Conservation (phyloP, 2,329 filamentous ascomycete genomes). For the Alternaria triticina region DNA sequence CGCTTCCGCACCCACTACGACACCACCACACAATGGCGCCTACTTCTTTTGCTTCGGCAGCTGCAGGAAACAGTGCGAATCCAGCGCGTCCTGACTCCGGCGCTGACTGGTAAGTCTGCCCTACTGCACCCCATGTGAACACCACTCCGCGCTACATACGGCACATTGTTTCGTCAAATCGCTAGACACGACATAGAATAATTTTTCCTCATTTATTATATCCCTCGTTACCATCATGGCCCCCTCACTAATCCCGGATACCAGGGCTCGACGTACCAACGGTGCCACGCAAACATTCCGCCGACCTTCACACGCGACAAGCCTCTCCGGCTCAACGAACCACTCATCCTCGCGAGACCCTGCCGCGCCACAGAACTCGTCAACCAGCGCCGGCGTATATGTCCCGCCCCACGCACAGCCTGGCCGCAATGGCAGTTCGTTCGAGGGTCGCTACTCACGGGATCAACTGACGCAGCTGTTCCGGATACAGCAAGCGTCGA, state of each 20-base stretch:
- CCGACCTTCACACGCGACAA: conserved; percentile 66
- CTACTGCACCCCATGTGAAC: conserved; percentile 10
- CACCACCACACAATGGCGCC: conserved; percentile 51
- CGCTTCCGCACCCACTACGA: conserved; percentile 21
- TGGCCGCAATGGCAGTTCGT: conserved; percentile 63
- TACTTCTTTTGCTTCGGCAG: conserved; percentile 59
- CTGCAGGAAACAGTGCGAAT: conserved; percentile 53
- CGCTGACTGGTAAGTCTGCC: conserved; percentile 55
- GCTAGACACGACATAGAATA: conserved; percentile 15
- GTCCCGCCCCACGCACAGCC: conserved; percentile 67
- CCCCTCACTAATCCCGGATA: background rate
- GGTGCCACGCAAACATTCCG: conserved; percentile 72
- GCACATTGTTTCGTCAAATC: conserved; percentile 17
- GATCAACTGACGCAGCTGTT: conserved; percentile 81
- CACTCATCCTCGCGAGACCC: conserved; percentile 38
- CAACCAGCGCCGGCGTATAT: conserved; percentile 57
- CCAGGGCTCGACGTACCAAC: conserved; percentile 68
- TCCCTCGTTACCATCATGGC: conserved; percentile 19
- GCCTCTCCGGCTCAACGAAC: conserved; percentile 52
- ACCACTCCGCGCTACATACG: background rate
- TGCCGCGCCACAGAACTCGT: conserved; percentile 38
- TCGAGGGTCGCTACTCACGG: conserved; percentile 72
- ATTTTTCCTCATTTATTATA: conserved; percentile 2
- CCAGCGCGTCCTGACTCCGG: conserved; percentile 51
- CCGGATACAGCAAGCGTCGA: conserved; percentile 62